Evolutionary conservation across 352 stramenopile genomes (phyloP).

Genomic region (Globisporangium abappressorium): DNA sequence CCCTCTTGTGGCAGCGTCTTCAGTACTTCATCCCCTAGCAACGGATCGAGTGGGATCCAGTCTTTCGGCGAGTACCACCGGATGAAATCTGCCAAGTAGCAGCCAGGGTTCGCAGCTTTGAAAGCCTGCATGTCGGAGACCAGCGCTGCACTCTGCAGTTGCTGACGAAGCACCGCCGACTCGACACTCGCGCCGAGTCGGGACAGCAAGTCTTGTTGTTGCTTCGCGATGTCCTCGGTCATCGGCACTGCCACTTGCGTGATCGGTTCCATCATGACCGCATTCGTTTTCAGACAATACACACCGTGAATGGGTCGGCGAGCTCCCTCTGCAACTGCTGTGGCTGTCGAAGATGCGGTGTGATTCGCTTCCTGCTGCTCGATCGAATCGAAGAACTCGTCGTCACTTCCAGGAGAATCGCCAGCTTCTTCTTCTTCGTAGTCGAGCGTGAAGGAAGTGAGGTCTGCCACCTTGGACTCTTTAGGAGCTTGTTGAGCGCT

Average conservation of each 20-base stretch:
- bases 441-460: slow-evolving; percentile 31
- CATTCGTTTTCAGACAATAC: slow-evolving; percentile 42
- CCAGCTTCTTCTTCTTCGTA: slow-evolving; percentile 27
- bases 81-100: slow-evolving; percentile 75
- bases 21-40: slow-evolving; percentile 18
- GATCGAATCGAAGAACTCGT: slow-evolving; percentile 83
- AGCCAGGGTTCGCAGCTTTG: slow-evolving; percentile 72
- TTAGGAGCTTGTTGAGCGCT: background rate
- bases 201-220: slow-evolving; percentile 74
- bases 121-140: slow-evolving; percentile 87
- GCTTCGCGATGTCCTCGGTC: slow-evolving; percentile 75
- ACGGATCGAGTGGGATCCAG: slow-evolving; percentile 51
- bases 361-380: slow-evolving; percentile 38
- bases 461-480: slow-evolving; percentile 22
- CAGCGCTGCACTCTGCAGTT: slow-evolving; percentile 69
- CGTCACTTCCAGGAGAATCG: slow-evolving; percentile 50
- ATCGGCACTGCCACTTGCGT: slow-evolving; percentile 66
- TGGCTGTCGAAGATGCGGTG: slow-evolving; percentile 13
- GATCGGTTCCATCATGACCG: slow-evolving; percentile 57
- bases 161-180: slow-evolving; percentile 64
- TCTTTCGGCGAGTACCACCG: slow-evolving; percentile 84
- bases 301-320: slow-evolving; percentile 30
- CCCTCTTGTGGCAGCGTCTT: slow-evolving; percentile 39
- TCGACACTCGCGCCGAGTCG: slow-evolving; percentile 61
- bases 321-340: slow-evolving; percentile 28